Evolutionary conservation across 163 green algal genomes (phyloP), one percentile per base, ranked within the genome.

Genomic region (Picocystis sp.): DNA sequence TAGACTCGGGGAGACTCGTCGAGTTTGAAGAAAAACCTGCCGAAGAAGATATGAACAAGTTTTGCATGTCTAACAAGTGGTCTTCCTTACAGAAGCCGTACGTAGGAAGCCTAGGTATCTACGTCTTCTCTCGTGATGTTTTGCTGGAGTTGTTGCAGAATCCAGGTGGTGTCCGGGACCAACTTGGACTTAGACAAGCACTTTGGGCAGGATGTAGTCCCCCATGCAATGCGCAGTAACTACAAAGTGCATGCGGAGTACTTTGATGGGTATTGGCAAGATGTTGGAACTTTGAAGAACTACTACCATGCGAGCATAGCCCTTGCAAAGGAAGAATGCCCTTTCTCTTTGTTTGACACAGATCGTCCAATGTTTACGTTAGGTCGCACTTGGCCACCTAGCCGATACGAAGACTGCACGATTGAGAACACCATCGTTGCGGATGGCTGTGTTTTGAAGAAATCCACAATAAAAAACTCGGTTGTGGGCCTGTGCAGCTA

Each of bases 161-260:
- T 14, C 17, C 17, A 19, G 17, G 17, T 19, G 17, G 17, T 19
- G 17, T 19, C 17, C 17, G 17, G 17, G 17, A 19, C 17, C 17
- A 19, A 19, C 17, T 19, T 19, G 17, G 17, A 19, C 17, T 19
- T 19, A 19, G 17, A 19, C 17, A 55, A 33, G 10, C 46, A 61
- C 43, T 56, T 61, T 17, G 55, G 55, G 14, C 14, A 22, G 43
- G 21, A 61, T 33, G 21, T 61, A 14, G 47, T 61, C 29, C 45
- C 45, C 3, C 24, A 49, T 13, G 55, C 55, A 21, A 45, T 61
- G 2, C 43, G 47, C 15, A 14, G 13, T 6, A 34, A 34, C 6
- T 55, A 55, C 43, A 12, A 42, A 9, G 44, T 61, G 19, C 11
- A 45, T 17, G 43, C 45, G 5, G 17, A 38, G 46, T 42, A 19